Conservation (phyloP, 352 stramenopile species). For the Phytophthora lateralis region DNA sequence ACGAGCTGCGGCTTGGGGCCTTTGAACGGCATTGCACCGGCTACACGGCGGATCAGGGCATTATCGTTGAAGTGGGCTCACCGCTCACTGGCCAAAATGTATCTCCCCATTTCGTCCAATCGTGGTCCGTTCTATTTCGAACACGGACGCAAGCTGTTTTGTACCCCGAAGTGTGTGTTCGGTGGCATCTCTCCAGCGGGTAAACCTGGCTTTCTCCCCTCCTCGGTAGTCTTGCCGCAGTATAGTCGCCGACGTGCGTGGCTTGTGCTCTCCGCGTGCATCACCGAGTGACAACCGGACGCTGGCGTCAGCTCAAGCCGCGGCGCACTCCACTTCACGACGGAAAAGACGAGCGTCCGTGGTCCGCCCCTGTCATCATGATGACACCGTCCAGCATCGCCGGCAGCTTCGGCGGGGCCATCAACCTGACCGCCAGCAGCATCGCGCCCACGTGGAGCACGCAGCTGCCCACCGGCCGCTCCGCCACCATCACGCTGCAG, state of each 20-base stretch:
- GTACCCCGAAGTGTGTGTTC: constrained; percentile 11
- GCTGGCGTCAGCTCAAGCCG: background rate
- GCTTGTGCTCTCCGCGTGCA: constrained; percentile 7
- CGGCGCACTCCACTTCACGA: background rate
- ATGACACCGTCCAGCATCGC: constrained; percentile 54
- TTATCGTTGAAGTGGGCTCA: constrained; percentile 20
- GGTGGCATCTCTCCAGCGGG: constrained; percentile 22
- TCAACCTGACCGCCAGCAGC: constrained; percentile 37
- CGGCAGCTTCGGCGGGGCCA: constrained; percentile 43
- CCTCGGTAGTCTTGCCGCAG: constrained; percentile 9
- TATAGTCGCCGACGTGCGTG: constrained; percentile 7
- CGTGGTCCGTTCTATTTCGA: constrained; percentile 15
- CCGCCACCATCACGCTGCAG: constrained; percentile 62
- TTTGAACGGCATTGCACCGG: background rate
- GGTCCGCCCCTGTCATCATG: constrained; percentile 12
- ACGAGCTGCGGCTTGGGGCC: background rate
- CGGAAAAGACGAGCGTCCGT: constrained; percentile 1
- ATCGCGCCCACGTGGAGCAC: constrained; percentile 32
- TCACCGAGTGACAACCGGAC: constrained; percentile 12
- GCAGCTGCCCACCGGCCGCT: constrained; percentile 27
- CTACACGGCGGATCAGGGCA: background rate
- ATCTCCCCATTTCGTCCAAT: constrained; percentile 22
- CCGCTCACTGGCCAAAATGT: constrained; percentile 8
- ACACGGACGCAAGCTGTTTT: background rate
- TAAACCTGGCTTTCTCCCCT: constrained; percentile 11